Evolutionary conservation across 1,139 yeast species (phyloP), one percentile per base, ranked within the genome.

Genomic region (Candida pseudoviswanathii): DNA sequence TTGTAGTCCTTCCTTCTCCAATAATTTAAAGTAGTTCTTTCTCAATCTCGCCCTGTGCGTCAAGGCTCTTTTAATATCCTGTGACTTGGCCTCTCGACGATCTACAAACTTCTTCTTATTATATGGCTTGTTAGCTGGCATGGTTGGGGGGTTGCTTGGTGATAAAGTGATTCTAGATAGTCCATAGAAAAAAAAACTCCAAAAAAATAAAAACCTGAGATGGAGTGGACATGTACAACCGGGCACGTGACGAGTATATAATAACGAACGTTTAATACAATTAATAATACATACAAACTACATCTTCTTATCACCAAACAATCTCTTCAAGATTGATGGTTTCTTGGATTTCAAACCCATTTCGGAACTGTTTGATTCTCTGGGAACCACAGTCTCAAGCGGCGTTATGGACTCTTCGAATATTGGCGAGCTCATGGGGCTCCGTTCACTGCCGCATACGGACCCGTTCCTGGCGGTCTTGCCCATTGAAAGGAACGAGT

Each of bases 11-110:
- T 90, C 95, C 52, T 82, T 80, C 56, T 89, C 89, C 45, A 90
- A 68, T 53, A 90, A 73, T 64, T 91, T 90, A 72, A 89, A 85
- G 64, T 92, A 92, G 51, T 83, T 85, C 64, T 85, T 88, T 71
- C 91, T 82, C 56, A 91, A 78, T 57, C 95, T 77, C n/a, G 97
- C 90, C 54, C 91, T 79, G 62, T 90, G 96, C 2, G 82, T 80
- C 57, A 92, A 78, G 9, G 95, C 86, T 62, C 80, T 81, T 61
- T 86, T 85, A 59, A 91, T 91, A 55, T 89, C 95, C 53, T 69
- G 66, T 26, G 73, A 64, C 55, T 77, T 77, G 50, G 66, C 66
- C 54, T 74, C 77, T 42, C 74, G 67, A 47, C 73, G 70, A 55
- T 75, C 78, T 44, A 66, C 64, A 51, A 71, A 70, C 40, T 65